Percentiles rank a stretch among this genome's conserved stretches.
These are phyloP conservation scores for Cutaneotrichosporon sp. DNA, from an alignment of 1,284 basidiomycete species.

Conservation along the genomic window DNA sequence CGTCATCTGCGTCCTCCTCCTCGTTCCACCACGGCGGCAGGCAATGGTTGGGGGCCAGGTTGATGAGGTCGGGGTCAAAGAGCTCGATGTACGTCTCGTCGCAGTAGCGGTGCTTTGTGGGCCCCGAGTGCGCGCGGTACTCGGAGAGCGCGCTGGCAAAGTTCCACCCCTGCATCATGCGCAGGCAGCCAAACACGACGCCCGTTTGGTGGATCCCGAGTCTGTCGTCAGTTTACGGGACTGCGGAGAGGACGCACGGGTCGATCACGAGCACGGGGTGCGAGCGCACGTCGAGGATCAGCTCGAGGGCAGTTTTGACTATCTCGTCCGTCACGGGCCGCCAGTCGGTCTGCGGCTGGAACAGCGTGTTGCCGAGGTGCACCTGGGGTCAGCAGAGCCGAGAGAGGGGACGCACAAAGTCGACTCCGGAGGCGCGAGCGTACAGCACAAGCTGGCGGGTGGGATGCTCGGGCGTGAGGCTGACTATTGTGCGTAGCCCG, in stretches of 20 bases:
- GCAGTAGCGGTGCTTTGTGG: conserved; percentile 48
- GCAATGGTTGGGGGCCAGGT: conserved; percentile 37
- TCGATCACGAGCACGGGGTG: conserved; percentile 50
- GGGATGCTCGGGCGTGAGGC: conserved; percentile 50
- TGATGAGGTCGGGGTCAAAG: conserved; percentile 51
- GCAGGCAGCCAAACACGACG: conserved; percentile 46
- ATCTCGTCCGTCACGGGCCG: conserved; percentile 49
- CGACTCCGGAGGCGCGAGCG: conserved; percentile 29
- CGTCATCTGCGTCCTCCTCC: conserved; percentile 19
- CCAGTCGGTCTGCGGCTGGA: conserved; percentile 47
- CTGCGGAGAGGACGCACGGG: conserved; percentile 35
- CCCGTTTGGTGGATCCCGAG: conserved; percentile 52
- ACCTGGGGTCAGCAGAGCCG: conserved; percentile 29
- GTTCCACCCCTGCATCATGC: conserved; percentile 52
- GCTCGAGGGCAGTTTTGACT: conserved; percentile 49
- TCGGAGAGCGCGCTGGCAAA: conserved; percentile 50
- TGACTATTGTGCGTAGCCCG: conserved; percentile 45
- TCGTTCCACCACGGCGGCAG: conserved; percentile 42
- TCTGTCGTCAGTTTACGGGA: conserved; percentile 21
- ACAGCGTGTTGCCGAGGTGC: conserved; percentile 46
- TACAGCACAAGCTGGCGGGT: conserved; percentile 40
- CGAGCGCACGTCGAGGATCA: conserved; percentile 40
- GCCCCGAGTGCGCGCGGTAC: conserved; percentile 50
- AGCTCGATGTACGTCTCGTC: conserved; percentile 55
- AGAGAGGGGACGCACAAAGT: conserved; percentile 38